A percentile compares a stretch with the other conserved stretches of the same genome.
These are phyloP conservation scores for Claviceps sorghi DNA, from an alignment of 2,329 filamentous ascomycete genomes.

Conservation along the genomic window DNA sequence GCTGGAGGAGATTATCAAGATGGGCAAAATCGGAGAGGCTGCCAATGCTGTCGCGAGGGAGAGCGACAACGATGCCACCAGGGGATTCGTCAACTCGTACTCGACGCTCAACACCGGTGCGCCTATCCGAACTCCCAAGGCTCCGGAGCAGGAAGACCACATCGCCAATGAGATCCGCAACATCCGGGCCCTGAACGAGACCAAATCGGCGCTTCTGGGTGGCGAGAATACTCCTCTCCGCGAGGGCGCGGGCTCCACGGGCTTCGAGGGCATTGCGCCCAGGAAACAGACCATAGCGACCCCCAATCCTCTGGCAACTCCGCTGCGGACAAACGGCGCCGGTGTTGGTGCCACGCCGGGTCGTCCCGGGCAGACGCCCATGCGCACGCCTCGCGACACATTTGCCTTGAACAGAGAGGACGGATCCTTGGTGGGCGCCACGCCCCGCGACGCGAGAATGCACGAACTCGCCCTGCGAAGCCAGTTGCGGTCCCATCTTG, in stretches of 20 bases:
- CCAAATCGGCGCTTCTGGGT: conserved; percentile 81
- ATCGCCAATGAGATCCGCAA: conserved; percentile 96
- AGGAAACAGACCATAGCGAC: conserved; percentile 72
- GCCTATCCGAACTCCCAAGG: conserved; percentile 82
- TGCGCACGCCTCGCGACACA: conserved; percentile 77
- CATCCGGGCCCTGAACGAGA: conserved; percentile 80
- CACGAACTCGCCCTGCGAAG: conserved; percentile 54
- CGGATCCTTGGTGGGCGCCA: conserved; percentile 54
- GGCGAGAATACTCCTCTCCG: conserved; percentile 86
- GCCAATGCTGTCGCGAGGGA: conserved; percentile 61
- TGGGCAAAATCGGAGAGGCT: conserved; percentile 85
- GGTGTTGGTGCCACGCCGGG: conserved; percentile 55
- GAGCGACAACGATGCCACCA: conserved; percentile 72
- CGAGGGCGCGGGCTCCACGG: conserved; percentile 68
- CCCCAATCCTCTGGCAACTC: conserved; percentile 89
- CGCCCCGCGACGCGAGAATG: conserved; percentile 60
- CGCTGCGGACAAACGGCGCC: conserved; percentile 51
- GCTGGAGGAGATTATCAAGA: conserved; percentile 95
- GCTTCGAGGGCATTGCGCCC: conserved; percentile 73
- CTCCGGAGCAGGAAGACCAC: conserved; percentile 82
- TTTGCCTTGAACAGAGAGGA: conserved; percentile 69
- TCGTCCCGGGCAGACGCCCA: conserved; percentile 62
- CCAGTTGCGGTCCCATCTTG: conserved; percentile 57
- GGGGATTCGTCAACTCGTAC: conserved; percentile 79
- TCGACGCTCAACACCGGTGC: conserved; percentile 64